Conservation (phyloP, 306 rosid species). For the Malus fusca region DNA sequence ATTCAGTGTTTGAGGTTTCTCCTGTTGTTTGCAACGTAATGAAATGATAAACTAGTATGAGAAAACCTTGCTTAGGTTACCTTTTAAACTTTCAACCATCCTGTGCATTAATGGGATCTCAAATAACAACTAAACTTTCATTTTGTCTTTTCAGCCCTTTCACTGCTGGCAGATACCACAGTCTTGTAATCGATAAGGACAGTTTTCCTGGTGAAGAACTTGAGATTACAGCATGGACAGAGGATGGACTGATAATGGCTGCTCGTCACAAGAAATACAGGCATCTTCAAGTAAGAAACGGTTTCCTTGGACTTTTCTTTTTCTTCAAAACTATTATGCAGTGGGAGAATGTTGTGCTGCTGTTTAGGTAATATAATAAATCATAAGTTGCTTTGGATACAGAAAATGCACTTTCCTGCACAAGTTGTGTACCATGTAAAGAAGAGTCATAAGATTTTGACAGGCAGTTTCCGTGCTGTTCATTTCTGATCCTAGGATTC, state of each 20-base stretch:
- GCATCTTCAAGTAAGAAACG: constrained; percentile 57
- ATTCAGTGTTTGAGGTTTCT: neutral
- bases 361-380: neutral
- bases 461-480: neutral
- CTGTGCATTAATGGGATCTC: neutral
- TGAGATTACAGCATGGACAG: constrained; percentile 87
- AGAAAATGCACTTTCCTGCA: neutral
- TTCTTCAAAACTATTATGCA: neutral
- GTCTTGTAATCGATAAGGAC: constrained; percentile 85
- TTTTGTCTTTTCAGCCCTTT: constrained; percentile 57
- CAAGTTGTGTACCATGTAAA: neutral
- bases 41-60: neutral
- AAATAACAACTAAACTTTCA: neutral
- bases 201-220: constrained; percentile 81
- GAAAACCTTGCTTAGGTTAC: neutral
- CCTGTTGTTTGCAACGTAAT: neutral
- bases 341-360: neutral
- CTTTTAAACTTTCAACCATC: neutral
- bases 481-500: neutral
- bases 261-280: constrained; percentile 79
- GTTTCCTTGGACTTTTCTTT: neutral
- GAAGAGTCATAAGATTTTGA: neutral
- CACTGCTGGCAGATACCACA: constrained; percentile 90
- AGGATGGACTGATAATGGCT: constrained; percentile 94
- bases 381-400: neutral